phyloP scores from a whole-genome alignment of 1,284 basidiomycete genomes.

The Coniferiporia sulphurascens region DNA sequence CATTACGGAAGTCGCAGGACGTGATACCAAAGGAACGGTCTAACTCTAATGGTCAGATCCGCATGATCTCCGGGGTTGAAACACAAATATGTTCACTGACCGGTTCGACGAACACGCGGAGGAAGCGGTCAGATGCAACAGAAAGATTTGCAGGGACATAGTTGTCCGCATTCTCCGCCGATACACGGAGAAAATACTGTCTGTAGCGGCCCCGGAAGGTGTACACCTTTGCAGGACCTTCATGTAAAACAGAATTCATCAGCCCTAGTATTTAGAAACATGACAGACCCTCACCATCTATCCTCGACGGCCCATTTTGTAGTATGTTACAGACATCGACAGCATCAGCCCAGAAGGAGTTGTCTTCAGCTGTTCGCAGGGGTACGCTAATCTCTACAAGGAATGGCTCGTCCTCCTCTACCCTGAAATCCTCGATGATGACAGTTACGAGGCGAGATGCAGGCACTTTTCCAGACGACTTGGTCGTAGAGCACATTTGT shows the following conservation, averaged over 20 bases:
- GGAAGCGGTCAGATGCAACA: conserved; percentile 28
- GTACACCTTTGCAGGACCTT: conserved; percentile 66
- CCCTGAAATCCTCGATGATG: conserved; percentile 10
- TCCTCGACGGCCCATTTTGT: conserved; percentile 57
- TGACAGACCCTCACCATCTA: conserved; percentile 49
- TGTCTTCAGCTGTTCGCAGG: conserved; percentile 41
- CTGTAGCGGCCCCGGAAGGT: conserved; percentile 63
- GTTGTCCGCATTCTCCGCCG: conserved; percentile 34
- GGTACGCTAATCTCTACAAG: conserved; percentile 62
- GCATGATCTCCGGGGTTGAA: neutral
- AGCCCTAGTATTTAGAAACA: conserved; percentile 1
- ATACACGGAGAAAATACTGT: conserved; percentile 63
- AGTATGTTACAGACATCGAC: conserved; percentile 52
- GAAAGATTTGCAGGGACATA: conserved; percentile 31
- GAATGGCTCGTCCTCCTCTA: conserved; percentile 37
- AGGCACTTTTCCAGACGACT: neutral
- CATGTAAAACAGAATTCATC: neutral
- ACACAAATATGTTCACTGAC: conserved; percentile 12
- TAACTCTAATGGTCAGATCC: neutral
- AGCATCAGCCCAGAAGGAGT: conserved; percentile 66
- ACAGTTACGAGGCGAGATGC: neutral
- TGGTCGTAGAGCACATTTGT: neutral
- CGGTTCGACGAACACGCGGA: conserved; percentile 32
- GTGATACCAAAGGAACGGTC: neutral
- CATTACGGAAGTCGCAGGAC: neutral